Evolutionary conservation across 768 basidiomycete genomes (phyloP).

Genomic region (Termitomyces sp.): DNA sequence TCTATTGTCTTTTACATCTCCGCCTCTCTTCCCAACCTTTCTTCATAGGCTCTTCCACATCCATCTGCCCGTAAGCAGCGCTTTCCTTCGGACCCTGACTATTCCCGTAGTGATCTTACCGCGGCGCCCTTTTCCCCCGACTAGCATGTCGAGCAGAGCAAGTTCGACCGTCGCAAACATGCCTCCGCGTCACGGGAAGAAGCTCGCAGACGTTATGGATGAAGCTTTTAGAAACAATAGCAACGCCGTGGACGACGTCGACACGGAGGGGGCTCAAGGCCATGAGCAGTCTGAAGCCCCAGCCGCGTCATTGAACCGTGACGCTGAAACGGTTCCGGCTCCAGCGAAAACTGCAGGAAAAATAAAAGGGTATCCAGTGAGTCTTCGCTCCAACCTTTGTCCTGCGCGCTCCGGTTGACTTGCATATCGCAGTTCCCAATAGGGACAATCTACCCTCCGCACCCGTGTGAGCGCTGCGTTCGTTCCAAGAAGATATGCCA

Average conservation of each 20-base stretch:
- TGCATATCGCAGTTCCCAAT: conserved; percentile 11
- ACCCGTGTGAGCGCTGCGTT: conserved; percentile 43
- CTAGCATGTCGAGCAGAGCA: conserved; percentile 31
- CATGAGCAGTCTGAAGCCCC: conserved; percentile 26
- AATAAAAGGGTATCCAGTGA: conserved; percentile 23
- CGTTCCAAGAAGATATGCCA: conserved; percentile 40
- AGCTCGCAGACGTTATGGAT: conserved; percentile 30
- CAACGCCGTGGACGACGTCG: conserved; percentile 16
- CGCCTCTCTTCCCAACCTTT: not conserved
- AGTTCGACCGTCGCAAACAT: conserved; percentile 35
- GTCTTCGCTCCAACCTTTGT: conserved; percentile 1
- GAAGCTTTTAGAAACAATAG: conserved; percentile 27
- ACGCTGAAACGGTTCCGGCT: conserved; percentile 2
- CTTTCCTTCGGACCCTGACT: not conserved
- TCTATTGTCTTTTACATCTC: not conserved
- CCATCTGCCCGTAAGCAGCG: not conserved
- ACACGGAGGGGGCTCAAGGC: conserved; percentile 22
- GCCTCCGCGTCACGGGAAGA: conserved; percentile 26
- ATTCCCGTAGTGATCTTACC: not conserved
- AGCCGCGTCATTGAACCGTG: not conserved
- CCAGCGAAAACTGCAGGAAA: conserved; percentile 25
- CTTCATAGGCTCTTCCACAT: not conserved
- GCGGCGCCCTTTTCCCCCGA: not conserved
- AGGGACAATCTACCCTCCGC: conserved; percentile 31
- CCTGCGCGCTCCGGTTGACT: conserved; percentile 3